Percentiles rank a stretch among this genome's conserved stretches.
Evolutionary conservation across 352 stramenopile species (phyloP).

Genomic region (Nothophytophthora sp.): DNA sequence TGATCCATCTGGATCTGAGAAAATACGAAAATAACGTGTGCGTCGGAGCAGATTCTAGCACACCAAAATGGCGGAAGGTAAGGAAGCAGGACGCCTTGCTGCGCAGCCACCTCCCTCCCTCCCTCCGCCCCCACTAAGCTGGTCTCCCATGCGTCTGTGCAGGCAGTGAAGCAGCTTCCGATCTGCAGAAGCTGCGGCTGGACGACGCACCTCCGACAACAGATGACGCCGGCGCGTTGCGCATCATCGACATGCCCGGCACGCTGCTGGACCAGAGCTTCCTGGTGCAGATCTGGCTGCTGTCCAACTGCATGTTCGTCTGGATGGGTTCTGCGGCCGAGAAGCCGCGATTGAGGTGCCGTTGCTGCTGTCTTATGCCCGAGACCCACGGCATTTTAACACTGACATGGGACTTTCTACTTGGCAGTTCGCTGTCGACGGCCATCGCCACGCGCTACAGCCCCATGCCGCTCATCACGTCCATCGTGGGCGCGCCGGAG

Average conservation of each 20-base stretch:
- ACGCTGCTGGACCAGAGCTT: constrained; percentile 70
- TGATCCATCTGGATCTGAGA: too few species aligned
- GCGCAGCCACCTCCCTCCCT: too few species aligned
- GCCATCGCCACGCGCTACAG: constrained; percentile 78
- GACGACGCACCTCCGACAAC: neutral
- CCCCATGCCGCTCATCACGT: constrained; percentile 77
- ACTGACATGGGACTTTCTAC: neutral
- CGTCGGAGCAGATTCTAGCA: too few species aligned
- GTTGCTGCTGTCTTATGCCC: constrained; percentile 30
- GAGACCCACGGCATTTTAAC: neutral
- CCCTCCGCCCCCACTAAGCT: too few species aligned
- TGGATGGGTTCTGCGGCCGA: constrained; percentile 64
- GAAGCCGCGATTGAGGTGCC: constrained; percentile 36
- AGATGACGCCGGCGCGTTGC: constrained; percentile 11
- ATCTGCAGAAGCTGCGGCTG: constrained; percentile 16
- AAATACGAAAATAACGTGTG: too few species aligned
- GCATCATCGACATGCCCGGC: constrained; percentile 55
- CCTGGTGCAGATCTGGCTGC: constrained; percentile 73
- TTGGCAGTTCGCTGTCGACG: constrained; percentile 68
- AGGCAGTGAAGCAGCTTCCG: too few species aligned
- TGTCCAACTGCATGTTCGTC: constrained; percentile 71
- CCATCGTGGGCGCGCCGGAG: constrained; percentile 64
- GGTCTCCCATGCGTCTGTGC: too few species aligned
- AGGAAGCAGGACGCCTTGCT: too few species aligned
- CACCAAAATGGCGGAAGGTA: too few species aligned